Conservation (phyloP, 1,284 basidiomycete genomes). For the Puccinia polysora region DNA sequence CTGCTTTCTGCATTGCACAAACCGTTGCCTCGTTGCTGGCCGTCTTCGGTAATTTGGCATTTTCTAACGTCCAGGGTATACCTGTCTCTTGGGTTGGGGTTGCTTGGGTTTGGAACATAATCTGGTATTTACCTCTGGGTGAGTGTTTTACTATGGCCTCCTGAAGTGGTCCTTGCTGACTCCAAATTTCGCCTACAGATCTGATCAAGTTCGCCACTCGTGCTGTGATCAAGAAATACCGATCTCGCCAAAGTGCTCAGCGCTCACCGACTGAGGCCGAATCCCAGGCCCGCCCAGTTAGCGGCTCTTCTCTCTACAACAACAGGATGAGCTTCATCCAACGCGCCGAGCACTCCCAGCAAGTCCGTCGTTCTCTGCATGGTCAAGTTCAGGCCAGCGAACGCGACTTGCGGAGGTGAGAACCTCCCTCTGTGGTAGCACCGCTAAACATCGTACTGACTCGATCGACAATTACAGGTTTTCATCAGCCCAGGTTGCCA, state of each 20-base stretch:
- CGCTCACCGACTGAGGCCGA: conserved; percentile 52
- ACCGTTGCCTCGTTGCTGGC: conserved; percentile 36
- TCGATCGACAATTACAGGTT: conserved; percentile 6
- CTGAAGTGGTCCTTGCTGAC: background rate
- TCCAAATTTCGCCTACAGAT: conserved; percentile 59
- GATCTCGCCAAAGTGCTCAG: conserved; percentile 45
- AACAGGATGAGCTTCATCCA: conserved; percentile 86
- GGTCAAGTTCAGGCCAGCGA: conserved; percentile 20
- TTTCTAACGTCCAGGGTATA: conserved; percentile 44
- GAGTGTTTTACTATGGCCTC: background rate
- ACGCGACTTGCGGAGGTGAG: conserved; percentile 34
- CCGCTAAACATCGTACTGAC: background rate
- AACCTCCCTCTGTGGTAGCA: background rate
- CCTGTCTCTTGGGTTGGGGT: conserved; percentile 94
- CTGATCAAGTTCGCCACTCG: conserved; percentile 84
- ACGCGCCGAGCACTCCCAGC: conserved; percentile 58
- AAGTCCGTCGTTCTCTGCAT: conserved; percentile 3
- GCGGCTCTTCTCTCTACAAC: conserved; percentile 79
- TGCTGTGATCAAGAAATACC: conserved; percentile 60
- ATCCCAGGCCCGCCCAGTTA: conserved; percentile 73
- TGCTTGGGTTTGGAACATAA: conserved; percentile 57
- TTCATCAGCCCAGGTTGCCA: conserved; percentile 27
- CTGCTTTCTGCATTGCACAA: conserved; percentile 42
- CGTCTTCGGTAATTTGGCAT: conserved; percentile 29
- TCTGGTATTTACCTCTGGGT: conserved; percentile 40